Conservation (phyloP, 2,329 filamentous ascomycete species). For the Tolypocladium nubicola region DNA sequence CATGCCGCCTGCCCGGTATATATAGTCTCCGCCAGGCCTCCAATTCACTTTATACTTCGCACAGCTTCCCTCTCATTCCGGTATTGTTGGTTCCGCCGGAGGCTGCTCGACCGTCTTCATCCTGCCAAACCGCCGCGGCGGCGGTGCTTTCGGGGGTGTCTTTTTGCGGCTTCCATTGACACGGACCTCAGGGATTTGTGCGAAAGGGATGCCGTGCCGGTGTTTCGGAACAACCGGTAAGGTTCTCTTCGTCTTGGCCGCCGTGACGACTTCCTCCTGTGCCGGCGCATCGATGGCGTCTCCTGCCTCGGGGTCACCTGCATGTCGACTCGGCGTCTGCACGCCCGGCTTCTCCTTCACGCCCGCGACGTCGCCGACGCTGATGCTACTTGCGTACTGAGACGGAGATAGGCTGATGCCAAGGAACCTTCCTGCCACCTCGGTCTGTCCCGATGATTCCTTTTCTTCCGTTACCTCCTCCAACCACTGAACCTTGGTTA, state of each 20-base stretch:
- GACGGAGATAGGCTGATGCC: slow-evolving; percentile 60
- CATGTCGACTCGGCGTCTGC: slow-evolving; percentile 62
- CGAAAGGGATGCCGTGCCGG: slow-evolving; percentile 38
- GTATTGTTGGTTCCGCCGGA: slow-evolving; percentile 14
- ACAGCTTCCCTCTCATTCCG: slow-evolving; percentile 3
- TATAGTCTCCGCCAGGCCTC: neutral
- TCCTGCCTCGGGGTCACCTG: slow-evolving; percentile 13
- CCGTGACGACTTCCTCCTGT: slow-evolving; percentile 11
- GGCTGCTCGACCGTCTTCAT: slow-evolving; percentile 23
- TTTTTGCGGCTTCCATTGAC: slow-evolving; percentile 24
- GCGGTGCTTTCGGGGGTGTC: slow-evolving; percentile 33
- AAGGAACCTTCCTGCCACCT: slow-evolving; percentile 48
- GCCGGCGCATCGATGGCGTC: slow-evolving; percentile 5
- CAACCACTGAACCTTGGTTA: slow-evolving; percentile 62
- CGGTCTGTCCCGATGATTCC: slow-evolving; percentile 24
- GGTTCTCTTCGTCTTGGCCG: slow-evolving; percentile 30
- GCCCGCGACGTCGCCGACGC: slow-evolving; percentile 66
- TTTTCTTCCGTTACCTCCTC: slow-evolving; percentile 26
- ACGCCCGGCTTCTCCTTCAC: slow-evolving; percentile 76
- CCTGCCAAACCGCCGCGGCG: slow-evolving; percentile 33
- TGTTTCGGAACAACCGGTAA: slow-evolving; percentile 47
- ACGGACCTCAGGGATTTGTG: slow-evolving; percentile 19
- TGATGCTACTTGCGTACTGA: slow-evolving; percentile 61
- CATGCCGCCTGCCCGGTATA: neutral
- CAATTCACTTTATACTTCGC: neutral